These are phyloP conservation scores for Trichopus zeylanicus DNA, from an alignment of 116 monocot species.

Conservation along the genomic window DNA sequence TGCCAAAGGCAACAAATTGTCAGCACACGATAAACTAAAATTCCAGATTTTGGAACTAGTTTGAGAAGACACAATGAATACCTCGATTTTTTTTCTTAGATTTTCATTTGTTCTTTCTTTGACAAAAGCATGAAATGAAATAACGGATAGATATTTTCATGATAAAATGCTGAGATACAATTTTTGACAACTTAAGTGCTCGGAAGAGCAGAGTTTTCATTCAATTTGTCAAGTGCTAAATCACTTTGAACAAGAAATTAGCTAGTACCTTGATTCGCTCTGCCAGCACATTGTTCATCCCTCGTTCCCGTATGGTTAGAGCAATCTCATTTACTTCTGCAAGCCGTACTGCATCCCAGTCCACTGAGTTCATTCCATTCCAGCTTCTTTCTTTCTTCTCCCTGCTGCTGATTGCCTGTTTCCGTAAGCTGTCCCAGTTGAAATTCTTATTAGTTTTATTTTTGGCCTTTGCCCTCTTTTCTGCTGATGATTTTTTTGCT, in stretches of 20 bases:
- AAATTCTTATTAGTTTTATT: conserved; percentile 1
- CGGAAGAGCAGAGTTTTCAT: too few relatives aligned
- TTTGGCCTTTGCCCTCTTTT: conserved; percentile 15
- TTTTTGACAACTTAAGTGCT: too few relatives aligned
- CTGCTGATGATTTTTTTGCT: conserved; percentile 2
- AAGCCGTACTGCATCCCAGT: conserved; percentile 69
- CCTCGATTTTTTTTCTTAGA: not conserved
- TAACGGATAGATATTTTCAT: too few relatives aligned
- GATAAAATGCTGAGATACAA: too few relatives aligned
- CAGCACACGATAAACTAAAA: too few relatives aligned
- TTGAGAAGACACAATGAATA: not conserved
- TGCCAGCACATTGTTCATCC: conserved; percentile 85
- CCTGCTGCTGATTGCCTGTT: conserved; percentile 2
- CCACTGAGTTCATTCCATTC: conserved; percentile 51
- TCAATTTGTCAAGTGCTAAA: not conserved
- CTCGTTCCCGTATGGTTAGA: conserved; percentile 55
- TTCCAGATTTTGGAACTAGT: too few relatives aligned
- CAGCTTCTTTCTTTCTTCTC: conserved; percentile 35
- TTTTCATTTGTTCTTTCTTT: too few relatives aligned
- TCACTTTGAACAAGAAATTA: not conserved
- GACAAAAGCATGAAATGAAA: too few relatives aligned
- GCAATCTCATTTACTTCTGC: conserved; percentile 59
- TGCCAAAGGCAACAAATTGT: conserved; percentile 19
- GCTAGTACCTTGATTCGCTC: conserved; percentile 67
- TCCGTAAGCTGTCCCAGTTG: conserved; percentile 53